Percentiles rank a stretch among this genome's conserved stretches.
Evolutionary conservation across 306 rosid genomes (phyloP).

Genomic region (Dalbergia oliveri): DNA sequence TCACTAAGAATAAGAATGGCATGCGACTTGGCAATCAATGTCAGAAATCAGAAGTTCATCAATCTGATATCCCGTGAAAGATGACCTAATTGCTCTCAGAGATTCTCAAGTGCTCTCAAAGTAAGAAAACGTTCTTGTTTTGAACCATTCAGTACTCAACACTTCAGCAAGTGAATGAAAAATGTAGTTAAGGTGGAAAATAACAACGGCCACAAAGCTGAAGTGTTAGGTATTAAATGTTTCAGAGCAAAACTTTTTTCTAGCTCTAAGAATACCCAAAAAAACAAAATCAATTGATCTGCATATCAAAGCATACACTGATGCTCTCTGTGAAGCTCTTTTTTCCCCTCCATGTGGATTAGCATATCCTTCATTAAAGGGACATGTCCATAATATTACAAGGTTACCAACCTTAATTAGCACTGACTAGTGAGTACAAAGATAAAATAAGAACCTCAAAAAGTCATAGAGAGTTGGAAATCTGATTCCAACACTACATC

Average conservation of each 20-base stretch:
- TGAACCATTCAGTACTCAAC: too few relatives aligned
- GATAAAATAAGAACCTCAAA: slow-evolving; percentile 24
- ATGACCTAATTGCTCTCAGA: slow-evolving; percentile 6
- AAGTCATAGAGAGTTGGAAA: slow-evolving; percentile 12
- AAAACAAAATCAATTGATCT: not conserved
- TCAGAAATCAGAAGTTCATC: slow-evolving; percentile 22
- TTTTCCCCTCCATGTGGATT: slow-evolving; percentile 40
- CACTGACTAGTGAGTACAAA: not conserved
- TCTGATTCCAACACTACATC: slow-evolving; percentile 34
- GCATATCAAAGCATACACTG: slow-evolving; percentile 37
- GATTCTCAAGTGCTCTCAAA: too few relatives aligned
- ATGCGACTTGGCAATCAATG: slow-evolving; percentile 22
- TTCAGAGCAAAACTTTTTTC: too few relatives aligned
- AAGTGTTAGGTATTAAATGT: too few relatives aligned
- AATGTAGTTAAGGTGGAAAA: too few relatives aligned
- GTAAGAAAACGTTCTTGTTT: too few relatives aligned
- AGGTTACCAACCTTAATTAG: slow-evolving; percentile 1
- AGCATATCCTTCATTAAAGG: slow-evolving; percentile 30
- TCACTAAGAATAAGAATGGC: slow-evolving; percentile 23
- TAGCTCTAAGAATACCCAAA: too few relatives aligned
- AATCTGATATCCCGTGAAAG: slow-evolving; percentile 29
- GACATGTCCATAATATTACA: not conserved
- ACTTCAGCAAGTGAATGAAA: too few relatives aligned
- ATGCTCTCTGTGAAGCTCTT: not conserved
- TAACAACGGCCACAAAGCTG: too few relatives aligned